Conservation (phyloP, 208 protist species). For the Trypanosoma boissoni region DNA sequence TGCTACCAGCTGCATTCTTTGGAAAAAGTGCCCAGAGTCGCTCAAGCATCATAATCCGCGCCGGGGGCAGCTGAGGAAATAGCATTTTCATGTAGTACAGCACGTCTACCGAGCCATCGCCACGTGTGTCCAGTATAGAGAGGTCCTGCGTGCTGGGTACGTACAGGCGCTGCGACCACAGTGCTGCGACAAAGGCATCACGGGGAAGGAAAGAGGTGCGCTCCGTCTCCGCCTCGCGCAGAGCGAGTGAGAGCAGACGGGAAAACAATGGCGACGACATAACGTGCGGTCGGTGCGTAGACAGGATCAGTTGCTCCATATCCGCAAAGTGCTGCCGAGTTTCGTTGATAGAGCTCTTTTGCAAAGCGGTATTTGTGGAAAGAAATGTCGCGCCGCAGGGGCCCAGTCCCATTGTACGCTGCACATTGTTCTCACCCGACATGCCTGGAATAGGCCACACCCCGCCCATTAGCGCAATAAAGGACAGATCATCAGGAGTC, state of each 20-base stretch:
- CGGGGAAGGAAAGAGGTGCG: constrained; percentile 43
- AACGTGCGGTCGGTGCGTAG: constrained; percentile 39
- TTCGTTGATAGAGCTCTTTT: constrained; percentile 46
- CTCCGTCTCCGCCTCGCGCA: constrained; percentile 33
- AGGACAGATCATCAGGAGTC: constrained; percentile 53
- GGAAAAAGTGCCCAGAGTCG: constrained; percentile 72
- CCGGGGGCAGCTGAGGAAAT: constrained; percentile 42
- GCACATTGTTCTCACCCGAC: constrained; percentile 22
- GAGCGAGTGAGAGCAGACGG: constrained; percentile 35
- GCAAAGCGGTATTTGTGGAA: constrained; percentile 35
- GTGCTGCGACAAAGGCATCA: constrained; percentile 40
- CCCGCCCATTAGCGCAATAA: constrained; percentile 53
- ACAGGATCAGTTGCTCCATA: constrained; percentile 36
- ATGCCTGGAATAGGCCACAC: constrained; percentile 53
- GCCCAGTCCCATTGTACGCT: constrained; percentile 12
- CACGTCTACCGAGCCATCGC: constrained; percentile 69
- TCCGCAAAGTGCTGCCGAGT: constrained; percentile 31
- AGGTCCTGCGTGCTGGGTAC: constrained; percentile 40
- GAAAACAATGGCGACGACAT: constrained; percentile 29
- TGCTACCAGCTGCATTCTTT: constrained; percentile 41
- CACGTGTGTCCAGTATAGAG: constrained; percentile 59
- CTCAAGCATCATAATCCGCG: constrained; percentile 69
- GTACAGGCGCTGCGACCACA: constrained; percentile 69
- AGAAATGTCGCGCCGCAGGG: constrained; percentile 25
- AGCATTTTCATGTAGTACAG: constrained; percentile 63